These are phyloP conservation scores for Thozetella sp. DNA, from an alignment of 495 filamentous ascomycete species.

Conservation along the genomic window DNA sequence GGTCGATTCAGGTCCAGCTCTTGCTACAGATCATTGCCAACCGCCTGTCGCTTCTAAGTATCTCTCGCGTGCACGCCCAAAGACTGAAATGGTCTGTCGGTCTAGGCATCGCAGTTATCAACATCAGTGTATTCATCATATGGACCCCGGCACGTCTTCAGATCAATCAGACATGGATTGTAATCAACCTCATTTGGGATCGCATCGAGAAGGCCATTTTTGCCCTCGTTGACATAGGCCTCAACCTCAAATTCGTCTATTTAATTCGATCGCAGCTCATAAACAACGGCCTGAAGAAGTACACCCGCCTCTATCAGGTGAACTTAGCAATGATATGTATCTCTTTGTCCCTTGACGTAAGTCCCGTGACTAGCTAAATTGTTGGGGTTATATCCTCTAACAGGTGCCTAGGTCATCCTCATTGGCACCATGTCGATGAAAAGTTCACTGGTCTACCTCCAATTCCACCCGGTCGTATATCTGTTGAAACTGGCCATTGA, in stretches of 20 bases:
- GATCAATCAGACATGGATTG: slow-evolving; percentile 9
- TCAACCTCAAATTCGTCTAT: slow-evolving; percentile 47
- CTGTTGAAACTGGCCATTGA: not conserved
- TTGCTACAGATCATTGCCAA: slow-evolving; percentile 44
- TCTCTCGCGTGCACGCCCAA: slow-evolving; percentile 10
- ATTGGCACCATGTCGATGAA: not conserved
- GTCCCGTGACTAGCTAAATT: not conserved
- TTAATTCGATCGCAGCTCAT: slow-evolving; percentile 37
- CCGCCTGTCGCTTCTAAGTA: slow-evolving; percentile 33
- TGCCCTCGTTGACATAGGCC: slow-evolving; percentile 36
- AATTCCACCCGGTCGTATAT: not conserved
- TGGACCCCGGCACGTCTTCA: slow-evolving; percentile 36
- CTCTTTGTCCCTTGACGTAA: slow-evolving; percentile 42
- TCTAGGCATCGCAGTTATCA: slow-evolving; percentile 29
- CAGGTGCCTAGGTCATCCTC: not conserved
- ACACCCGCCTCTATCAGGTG: slow-evolving; percentile 39
- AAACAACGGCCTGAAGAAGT: slow-evolving; percentile 43
- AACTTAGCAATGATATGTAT: slow-evolving; percentile 43
- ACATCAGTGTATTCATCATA: slow-evolving; percentile 41
- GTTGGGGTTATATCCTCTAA: not conserved
- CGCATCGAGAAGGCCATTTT: slow-evolving; percentile 41
- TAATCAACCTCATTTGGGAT: slow-evolving; percentile 43
- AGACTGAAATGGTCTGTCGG: slow-evolving; percentile 29
- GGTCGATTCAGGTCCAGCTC: slow-evolving; percentile 30
- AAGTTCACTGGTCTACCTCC: not conserved